Percentiles rank a stretch among this genome's conserved stretches.
These are phyloP conservation scores for Chamaecyparis obtusa DNA, from an alignment of 75 land plant species.

Conservation along the genomic window DNA sequence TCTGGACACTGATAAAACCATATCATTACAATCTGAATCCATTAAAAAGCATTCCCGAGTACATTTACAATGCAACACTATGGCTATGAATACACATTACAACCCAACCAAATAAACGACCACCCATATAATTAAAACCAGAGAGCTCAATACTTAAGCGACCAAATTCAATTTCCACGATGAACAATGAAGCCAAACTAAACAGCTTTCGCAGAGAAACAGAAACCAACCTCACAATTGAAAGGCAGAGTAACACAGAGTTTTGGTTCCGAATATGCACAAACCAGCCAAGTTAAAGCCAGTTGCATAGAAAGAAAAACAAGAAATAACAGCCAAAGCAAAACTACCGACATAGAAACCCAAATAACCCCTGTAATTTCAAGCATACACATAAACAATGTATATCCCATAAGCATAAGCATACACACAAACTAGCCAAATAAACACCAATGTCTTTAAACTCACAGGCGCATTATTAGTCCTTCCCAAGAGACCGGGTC, in stretches of 20 bases:
- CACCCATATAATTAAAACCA: neutral
- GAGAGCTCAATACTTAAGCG: neutral
- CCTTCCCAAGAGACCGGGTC: constrained; percentile 1
- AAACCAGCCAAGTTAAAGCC: neutral
- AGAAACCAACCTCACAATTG: neutral
- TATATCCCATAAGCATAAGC: neutral
- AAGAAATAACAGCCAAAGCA: neutral
- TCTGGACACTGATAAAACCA: neutral
- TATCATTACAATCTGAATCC: neutral
- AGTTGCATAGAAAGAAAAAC: neutral
- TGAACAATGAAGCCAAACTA: neutral
- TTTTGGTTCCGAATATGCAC: neutral
- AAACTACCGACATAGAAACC: neutral
- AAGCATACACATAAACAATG: neutral
- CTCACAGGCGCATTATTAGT: neutral
- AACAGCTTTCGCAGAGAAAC: neutral
- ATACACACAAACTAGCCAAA: neutral
- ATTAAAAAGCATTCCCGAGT: neutral
- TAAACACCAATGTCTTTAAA: neutral
- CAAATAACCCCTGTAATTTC: neutral
- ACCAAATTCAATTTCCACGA: neutral
- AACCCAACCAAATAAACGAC: neutral
- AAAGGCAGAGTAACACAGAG: neutral
- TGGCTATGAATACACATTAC: neutral
- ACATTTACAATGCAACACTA: neutral